A percentile compares a stretch with the other conserved stretches of the same genome.
Conservation (phyloP, 805 yeast species). For the Starmerella vaccinii region DNA sequence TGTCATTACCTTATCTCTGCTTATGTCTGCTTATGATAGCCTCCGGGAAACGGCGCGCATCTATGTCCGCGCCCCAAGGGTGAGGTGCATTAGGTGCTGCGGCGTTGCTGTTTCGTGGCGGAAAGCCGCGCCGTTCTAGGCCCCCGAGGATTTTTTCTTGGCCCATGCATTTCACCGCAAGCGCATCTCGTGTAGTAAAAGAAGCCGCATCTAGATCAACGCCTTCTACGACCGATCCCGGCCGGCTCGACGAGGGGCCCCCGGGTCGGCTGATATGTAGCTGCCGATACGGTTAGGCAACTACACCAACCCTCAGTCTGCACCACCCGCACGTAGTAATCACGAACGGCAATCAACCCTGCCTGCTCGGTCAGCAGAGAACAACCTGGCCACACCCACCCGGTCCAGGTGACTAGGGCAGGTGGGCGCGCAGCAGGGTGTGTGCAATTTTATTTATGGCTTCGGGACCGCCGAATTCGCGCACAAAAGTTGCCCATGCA, state of each 20-base stretch:
- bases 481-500: too few relatives aligned
- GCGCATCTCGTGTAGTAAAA: too few relatives aligned
- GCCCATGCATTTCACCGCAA: too few relatives aligned
- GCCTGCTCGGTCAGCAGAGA: not conserved
- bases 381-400: too few relatives aligned
- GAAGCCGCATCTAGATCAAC: not conserved
- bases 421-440: too few relatives aligned
- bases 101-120: not conserved
- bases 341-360: not conserved
- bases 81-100: not conserved
- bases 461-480: too few relatives aligned
- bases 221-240: not conserved
- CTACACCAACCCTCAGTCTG: not conserved
- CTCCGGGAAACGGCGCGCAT: not conserved
- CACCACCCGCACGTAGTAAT: not conserved
- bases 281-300: not conserved
- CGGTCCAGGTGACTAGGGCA: too few relatives aligned
- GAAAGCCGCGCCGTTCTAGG: too few relatives aligned
- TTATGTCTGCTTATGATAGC: constrained; percentile 1
- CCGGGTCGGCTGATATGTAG: not conserved
- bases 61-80: not conserved
- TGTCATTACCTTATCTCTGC: constrained; percentile 7
- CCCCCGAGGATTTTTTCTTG: too few relatives aligned
- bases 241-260: not conserved
- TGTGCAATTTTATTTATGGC: too few relatives aligned